These are phyloP conservation scores for Malus hybrid DNA, from an alignment of 331 rosid species.

Conservation along the genomic window DNA sequence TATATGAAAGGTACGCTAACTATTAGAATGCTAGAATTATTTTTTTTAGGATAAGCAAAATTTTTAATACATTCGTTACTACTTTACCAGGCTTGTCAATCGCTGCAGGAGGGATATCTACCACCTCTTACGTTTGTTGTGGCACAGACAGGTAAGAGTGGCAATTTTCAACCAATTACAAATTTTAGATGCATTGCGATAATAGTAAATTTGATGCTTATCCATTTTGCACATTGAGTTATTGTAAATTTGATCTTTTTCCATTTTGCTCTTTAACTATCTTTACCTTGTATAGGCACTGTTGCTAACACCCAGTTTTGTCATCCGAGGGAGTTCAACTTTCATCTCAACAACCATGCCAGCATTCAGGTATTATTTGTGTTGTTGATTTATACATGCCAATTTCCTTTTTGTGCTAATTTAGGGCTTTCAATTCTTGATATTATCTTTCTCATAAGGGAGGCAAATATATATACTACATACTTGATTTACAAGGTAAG, in stretches of 20 bases:
- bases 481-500: too few relatives aligned
- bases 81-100: conserved; percentile 55
- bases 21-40: not conserved
- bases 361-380: conserved; percentile 51
- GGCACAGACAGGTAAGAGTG: conserved; percentile 57
- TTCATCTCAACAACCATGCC: conserved; percentile 77
- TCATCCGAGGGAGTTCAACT: conserved; percentile 37
- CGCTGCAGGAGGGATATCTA: conserved; percentile 31
- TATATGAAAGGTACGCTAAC: conserved; percentile 47
- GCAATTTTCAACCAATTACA: conserved; percentile 64
- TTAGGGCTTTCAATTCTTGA: too few relatives aligned
- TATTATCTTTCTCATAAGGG: too few relatives aligned
- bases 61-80: not conserved
- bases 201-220: not conserved
- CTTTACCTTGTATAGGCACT: conserved; percentile 34
- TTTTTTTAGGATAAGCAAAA: not conserved
- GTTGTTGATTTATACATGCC: not conserved
- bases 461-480: too few relatives aligned
- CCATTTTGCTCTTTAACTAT: too few relatives aligned
- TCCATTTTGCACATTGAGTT: not conserved
- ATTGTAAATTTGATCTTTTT: too few relatives aligned
- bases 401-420: not conserved
- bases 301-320: conserved; percentile 44
- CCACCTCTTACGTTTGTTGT: conserved; percentile 69
- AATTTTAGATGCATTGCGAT: too few relatives aligned